Base-by-base conservation (phyloP, 2,329 filamentous ascomycete genomes). In the Exophiala oligosperma region DNA sequence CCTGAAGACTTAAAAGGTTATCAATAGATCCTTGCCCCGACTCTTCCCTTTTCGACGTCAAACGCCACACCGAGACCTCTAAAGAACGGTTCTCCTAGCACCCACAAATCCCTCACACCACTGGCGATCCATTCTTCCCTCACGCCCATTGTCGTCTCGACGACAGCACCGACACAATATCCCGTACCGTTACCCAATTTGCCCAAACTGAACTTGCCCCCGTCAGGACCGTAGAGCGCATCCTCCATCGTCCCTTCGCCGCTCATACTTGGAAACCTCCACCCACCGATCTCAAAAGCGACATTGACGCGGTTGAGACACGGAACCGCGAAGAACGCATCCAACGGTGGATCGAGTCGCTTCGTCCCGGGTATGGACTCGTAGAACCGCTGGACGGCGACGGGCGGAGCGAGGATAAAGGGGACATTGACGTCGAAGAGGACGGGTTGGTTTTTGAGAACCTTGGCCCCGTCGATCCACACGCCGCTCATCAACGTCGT, bases 401-500 rank as follows among this genome's bases (percentile, higher is more conserved):
- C 23, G 1, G 60, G 52, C 7, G 65, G 65, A 11, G 65, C 65
- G 7, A 66, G 59, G 41, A 66, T 66, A 55, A 67, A 64, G 3
- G 65, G 64, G 8, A 49, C 54, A 37, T 66, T 60, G 55, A 66
- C 49, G 53, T 72, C 70, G 32, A 72, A 54, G 38, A 72, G 61
- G n/a, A 65, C 62, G 3, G 69, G 69, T 58, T 72, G 70, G 52
- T 71, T 71, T 21, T 66, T 64, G 5, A 72, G 60, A 6, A 71
- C 59, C 46, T 70, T 70, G 29, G 59, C 62, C 9, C 67, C 67
- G 49, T 70, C 65, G 21, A 70, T 57, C 70, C 70, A 72, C 2
- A 72, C 64, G 5, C 68, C 69, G n/a, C 55, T 62, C 66, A 72
- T 67, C 23, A 72, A 59, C 7, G 68, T 59, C 47, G 68, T 69